phyloP scores from a whole-genome alignment of 2,329 filamentous ascomycete genomes.

The Xylaria sp. region DNA sequence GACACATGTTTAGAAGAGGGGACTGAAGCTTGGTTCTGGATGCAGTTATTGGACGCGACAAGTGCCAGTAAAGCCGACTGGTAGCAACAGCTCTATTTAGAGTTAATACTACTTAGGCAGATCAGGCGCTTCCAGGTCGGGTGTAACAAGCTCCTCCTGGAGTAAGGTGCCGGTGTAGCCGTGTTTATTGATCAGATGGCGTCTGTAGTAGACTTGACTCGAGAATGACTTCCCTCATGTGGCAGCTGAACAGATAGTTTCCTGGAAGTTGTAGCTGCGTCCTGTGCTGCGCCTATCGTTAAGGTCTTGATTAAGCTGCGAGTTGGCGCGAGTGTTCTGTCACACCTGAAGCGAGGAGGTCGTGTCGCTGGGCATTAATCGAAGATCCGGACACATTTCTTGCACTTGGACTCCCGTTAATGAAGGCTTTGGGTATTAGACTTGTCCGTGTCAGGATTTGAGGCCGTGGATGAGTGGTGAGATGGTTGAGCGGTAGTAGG shows the following conservation, averaged over 20 bases:
- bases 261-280: slow-evolving; percentile 68
- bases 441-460: no score
- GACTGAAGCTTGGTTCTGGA: background rate
- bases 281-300: slow-evolving; percentile 69
- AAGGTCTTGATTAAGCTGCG: slow-evolving; percentile 69
- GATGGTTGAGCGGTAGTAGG: no score
- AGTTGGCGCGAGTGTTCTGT: slow-evolving; percentile 69
- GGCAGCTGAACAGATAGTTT: slow-evolving; percentile 66
- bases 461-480: no score
- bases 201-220: slow-evolving; percentile 70
- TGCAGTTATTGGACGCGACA: no score
- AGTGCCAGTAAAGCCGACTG: no score
- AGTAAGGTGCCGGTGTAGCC: slow-evolving; percentile 30
- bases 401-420: no score
- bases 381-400: no score
- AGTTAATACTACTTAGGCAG: background rate
- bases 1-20: slow-evolving; percentile 7
- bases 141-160: background rate
- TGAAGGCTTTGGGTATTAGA: no score
- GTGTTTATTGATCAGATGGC: slow-evolving; percentile 71
- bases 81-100: no score
- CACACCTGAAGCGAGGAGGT: slow-evolving; percentile 57
- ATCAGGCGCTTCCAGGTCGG: background rate
- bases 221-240: slow-evolving; percentile 69
- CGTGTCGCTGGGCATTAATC: no score